Conservation (phyloP, 768 basidiomycete species). For the Suillus alpinus region DNA sequence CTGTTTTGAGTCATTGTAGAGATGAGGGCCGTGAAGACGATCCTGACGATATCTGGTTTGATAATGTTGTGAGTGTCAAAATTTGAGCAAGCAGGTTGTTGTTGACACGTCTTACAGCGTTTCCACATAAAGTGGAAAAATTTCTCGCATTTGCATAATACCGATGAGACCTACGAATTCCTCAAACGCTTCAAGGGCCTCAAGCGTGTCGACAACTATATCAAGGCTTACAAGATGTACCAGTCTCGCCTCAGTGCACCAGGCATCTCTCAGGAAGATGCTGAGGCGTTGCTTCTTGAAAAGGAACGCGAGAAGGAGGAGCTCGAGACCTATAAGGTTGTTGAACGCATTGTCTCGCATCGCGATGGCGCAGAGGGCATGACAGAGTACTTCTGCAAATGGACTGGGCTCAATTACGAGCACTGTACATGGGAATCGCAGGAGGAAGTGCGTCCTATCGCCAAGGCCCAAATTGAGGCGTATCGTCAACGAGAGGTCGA, state of each 20-base stretch:
- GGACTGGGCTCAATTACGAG: constrained; percentile 89
- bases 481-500: constrained; percentile 76
- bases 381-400: constrained; percentile 95
- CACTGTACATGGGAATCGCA: constrained; percentile 94
- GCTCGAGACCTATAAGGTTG: constrained; percentile 83
- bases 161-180: constrained; percentile 97
- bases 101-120: constrained; percentile 51
- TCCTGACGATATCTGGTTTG: constrained; percentile 77
- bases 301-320: constrained; percentile 91
- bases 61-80: constrained; percentile 67
- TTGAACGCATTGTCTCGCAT: constrained; percentile 86
- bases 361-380: constrained; percentile 57
- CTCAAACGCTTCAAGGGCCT: constrained; percentile 92
- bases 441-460: constrained; percentile 75
- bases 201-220: constrained; percentile 98
- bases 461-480: constrained; percentile 73
- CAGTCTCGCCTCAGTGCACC: constrained; percentile 62
- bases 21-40: constrained; percentile 81
- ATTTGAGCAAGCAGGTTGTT: neutral
- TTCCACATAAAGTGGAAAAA: constrained; percentile 99
- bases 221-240: constrained; percentile 83
- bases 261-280: constrained; percentile 78
- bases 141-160: constrained; percentile 97
- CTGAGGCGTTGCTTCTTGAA: constrained; percentile 85
- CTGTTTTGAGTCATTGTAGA: constrained; percentile 81